These are phyloP conservation scores for Mortierella sp. DNA, from an alignment of 371 early-diverging fungal genomes.

Conservation along the genomic window DNA sequence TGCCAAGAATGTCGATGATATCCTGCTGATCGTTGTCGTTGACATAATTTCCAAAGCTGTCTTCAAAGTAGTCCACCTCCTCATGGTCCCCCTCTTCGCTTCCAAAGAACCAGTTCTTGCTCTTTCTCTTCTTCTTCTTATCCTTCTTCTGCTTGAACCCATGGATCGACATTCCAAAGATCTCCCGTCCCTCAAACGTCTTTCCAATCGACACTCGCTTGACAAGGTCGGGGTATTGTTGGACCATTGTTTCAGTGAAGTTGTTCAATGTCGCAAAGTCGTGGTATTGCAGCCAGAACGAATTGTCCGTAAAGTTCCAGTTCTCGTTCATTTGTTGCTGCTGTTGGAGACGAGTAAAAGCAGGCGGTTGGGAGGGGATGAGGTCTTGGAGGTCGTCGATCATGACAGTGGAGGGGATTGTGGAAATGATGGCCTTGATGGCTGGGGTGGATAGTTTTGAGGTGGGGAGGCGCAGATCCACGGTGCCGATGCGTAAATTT, in stretches of 20 bases:
- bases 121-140: neutral
- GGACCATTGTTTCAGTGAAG: constrained; percentile 49
- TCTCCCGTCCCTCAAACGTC: constrained; percentile 60
- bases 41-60: neutral
- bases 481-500: constrained; percentile 44
- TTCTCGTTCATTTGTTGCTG: constrained; percentile 1
- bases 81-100: neutral
- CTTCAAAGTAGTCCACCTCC: neutral
- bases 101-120: neutral
- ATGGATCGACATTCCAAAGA: constrained; percentile 60
- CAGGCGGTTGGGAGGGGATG: constrained; percentile 12
- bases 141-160: constrained; percentile 31
- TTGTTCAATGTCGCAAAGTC: constrained; percentile 51
- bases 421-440: constrained; percentile 8
- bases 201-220: constrained; percentile 58
- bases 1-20: neutral
- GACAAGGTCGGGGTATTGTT: constrained; percentile 55
- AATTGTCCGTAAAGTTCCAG: constrained; percentile 46
- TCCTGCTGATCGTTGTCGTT: constrained; percentile 2
- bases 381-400: constrained; percentile 54
- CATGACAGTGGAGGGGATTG: constrained; percentile 42
- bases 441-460: neutral
- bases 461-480: constrained; percentile 51
- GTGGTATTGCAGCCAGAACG: constrained; percentile 50
- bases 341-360: constrained; percentile 2